These are phyloP conservation scores for Mucor mucedo DNA, from an alignment of 371 early-diverging fungal genomes.

Conservation along the genomic window DNA sequence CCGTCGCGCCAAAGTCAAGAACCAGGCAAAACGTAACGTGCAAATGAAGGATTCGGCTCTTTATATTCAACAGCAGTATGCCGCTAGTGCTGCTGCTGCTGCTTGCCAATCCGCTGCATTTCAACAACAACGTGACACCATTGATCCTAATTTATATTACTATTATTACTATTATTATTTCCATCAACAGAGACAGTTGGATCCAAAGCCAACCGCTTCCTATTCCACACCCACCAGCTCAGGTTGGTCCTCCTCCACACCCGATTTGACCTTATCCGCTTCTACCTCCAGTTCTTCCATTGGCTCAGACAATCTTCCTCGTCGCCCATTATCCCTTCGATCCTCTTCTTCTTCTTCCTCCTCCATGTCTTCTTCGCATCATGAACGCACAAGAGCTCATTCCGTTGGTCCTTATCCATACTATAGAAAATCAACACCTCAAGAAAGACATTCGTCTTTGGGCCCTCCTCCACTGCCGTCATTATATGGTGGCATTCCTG, in stretches of 20 bases:
- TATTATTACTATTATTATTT: conserved; percentile 56
- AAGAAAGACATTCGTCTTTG: conserved; percentile 29
- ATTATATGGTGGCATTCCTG: not conserved
- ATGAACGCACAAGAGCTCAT: conserved; percentile 41
- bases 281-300: conserved; percentile 39
- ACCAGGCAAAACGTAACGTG: conserved; percentile 56
- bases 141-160: conserved; percentile 50
- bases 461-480: conserved; percentile 15
- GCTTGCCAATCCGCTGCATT: conserved; percentile 48
- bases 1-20: conserved; percentile 92
- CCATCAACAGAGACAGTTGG: conserved; percentile 48
- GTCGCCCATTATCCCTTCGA: conserved; percentile 8
- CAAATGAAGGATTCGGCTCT: conserved; percentile 33
- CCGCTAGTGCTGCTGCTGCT: conserved; percentile 50
- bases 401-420: conserved; percentile 47
- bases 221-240: conserved; percentile 4
- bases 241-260: conserved; percentile 5
- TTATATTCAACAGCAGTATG: conserved; percentile 58
- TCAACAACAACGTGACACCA: conserved; percentile 42
- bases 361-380: not conserved
- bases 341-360: conserved; percentile 22
- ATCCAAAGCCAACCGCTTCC: conserved; percentile 21
- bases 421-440: conserved; percentile 24
- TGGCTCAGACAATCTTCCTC: conserved; percentile 19
- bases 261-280: conserved; percentile 29